Percentiles rank a stretch among this genome's conserved stretches.
Conservation (phyloP, 2,329 filamentous ascomycete genomes). For the Cladophialophora chaetospira region DNA sequence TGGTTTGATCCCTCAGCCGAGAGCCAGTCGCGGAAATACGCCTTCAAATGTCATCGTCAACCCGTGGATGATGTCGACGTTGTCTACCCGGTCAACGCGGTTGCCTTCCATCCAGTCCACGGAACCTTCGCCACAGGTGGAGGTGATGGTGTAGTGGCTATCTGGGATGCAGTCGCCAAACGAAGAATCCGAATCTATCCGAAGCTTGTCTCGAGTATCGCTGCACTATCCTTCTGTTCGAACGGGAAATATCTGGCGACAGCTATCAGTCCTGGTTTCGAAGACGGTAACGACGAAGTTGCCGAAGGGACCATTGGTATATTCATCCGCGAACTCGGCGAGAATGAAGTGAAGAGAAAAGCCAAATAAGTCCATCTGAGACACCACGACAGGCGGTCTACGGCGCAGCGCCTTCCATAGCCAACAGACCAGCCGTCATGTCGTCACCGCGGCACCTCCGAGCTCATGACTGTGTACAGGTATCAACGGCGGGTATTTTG, state of each 20-base stretch:
- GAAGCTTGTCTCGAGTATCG: constrained; percentile 76
- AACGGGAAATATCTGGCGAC: constrained; percentile 79
- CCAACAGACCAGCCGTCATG: constrained; percentile 13
- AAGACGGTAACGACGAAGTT: constrained; percentile 77
- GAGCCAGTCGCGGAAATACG: constrained; percentile 91
- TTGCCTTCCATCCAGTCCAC: constrained; percentile 79
- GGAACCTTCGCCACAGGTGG: constrained; percentile 89
- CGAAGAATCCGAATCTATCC: constrained; percentile 87
- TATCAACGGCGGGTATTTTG: constrained; percentile 30
- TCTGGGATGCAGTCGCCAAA: constrained; percentile 93
- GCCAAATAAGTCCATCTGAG: constrained; percentile 60
- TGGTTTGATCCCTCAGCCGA: constrained; percentile 92
- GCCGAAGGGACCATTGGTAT: constrained; percentile 73
- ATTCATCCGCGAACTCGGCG: constrained; percentile 78
- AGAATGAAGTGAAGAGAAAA: constrained; percentile 87
- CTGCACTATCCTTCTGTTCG: constrained; percentile 72
- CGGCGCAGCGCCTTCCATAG: too few species aligned
- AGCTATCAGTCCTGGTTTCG: constrained; percentile 81
- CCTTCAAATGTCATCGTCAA: constrained; percentile 97
- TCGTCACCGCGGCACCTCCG: not conserved
- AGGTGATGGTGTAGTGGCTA: constrained; percentile 84
- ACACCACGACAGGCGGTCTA: not conserved
- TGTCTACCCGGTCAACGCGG: constrained; percentile 87
- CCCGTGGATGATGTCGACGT: constrained; percentile 69
- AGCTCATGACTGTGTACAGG: constrained; percentile 23